phyloP scores from a whole-genome alignment of 345 rosid species.

The Moricandia moricandioides region DNA sequence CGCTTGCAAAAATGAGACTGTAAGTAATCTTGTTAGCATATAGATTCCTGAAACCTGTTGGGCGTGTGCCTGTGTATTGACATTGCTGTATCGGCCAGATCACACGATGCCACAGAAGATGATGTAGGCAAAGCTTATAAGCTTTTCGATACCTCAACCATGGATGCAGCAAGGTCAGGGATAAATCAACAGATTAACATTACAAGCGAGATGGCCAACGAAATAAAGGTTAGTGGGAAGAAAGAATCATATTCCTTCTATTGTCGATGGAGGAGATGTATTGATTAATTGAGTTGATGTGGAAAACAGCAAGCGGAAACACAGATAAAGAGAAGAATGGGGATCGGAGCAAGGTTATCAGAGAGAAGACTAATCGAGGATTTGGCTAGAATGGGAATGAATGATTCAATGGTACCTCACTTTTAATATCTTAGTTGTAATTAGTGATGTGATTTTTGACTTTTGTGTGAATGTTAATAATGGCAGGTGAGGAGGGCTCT shows the following conservation, averaged over 20 bases:
- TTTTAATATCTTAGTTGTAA: neutral
- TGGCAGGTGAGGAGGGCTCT: conserved; percentile 92
- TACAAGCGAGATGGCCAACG: conserved; percentile 74
- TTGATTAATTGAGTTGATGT: neutral
- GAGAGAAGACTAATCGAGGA: conserved; percentile 89
- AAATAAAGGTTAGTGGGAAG: conserved; percentile 55
- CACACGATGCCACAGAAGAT: conserved; percentile 77
- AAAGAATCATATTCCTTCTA: neutral
- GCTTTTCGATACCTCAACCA: conserved; percentile 87
- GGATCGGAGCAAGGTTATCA: conserved; percentile 82
- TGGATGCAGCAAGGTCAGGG: conserved; percentile 97
- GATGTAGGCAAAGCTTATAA: conserved; percentile 87
- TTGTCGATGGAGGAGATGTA: neutral
- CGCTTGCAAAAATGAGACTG: conserved; percentile 95
- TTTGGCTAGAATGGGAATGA: conserved; percentile 83
- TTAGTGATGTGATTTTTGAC: neutral
- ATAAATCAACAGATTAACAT: conserved; percentile 82
- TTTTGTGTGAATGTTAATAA: conserved; percentile 5
- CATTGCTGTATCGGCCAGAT: conserved; percentile 42
- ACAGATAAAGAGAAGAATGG: conserved; percentile 84
- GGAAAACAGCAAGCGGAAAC: conserved; percentile 80
- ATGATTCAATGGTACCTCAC: conserved; percentile 68
- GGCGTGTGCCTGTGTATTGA: neutral
- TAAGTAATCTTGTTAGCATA: conserved; percentile 41
- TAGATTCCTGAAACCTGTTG: neutral